phyloP scores from a whole-genome alignment of 306 rosid species.

The Heteromeles arbutifolia region DNA sequence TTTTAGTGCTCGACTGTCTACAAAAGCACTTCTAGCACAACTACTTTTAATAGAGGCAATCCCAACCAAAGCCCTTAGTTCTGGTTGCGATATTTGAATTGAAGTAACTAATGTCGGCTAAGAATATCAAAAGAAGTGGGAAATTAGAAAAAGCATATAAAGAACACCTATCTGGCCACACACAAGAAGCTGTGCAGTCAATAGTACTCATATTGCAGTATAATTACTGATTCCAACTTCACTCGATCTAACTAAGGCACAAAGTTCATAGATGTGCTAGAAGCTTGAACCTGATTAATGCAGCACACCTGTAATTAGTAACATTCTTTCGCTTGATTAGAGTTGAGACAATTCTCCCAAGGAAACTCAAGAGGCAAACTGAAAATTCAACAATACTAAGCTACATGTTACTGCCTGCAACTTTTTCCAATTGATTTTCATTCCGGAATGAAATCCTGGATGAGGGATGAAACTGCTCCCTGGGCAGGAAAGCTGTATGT shows the following conservation, averaged over 20 bases:
- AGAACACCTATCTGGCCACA: not conserved
- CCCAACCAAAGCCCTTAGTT: not conserved
- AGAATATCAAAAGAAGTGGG: not conserved
- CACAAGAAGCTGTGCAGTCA: not conserved
- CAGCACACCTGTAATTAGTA: slow-evolving; percentile 26
- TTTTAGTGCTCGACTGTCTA: not conserved
- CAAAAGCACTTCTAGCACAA: not conserved
- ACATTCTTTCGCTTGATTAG: slow-evolving; percentile 31
- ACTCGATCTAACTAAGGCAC: slow-evolving; percentile 21
- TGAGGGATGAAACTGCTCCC: slow-evolving; percentile 57
- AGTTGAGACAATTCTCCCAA: slow-evolving; percentile 20
- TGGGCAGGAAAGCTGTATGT: slow-evolving; percentile 32
- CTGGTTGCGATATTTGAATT: not conserved
- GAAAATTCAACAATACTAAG: slow-evolving; percentile 28
- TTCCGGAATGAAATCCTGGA: slow-evolving; percentile 35
- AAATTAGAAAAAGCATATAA: not conserved
- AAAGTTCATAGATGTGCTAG: slow-evolving; percentile 11
- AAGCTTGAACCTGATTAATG: slow-evolving; percentile 33
- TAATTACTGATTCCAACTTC: slow-evolving; percentile 1
- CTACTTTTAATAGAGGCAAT: not conserved
- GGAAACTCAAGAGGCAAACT: slow-evolving; percentile 22
- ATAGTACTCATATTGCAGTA: not conserved
- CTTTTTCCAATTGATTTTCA: slow-evolving; percentile 38
- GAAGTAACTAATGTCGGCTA: not conserved
- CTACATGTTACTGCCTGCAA: slow-evolving; percentile 42